Evolutionary conservation across 805 yeast species (phyloP).

Genomic region (Scheffersomyces coipomensis): DNA sequence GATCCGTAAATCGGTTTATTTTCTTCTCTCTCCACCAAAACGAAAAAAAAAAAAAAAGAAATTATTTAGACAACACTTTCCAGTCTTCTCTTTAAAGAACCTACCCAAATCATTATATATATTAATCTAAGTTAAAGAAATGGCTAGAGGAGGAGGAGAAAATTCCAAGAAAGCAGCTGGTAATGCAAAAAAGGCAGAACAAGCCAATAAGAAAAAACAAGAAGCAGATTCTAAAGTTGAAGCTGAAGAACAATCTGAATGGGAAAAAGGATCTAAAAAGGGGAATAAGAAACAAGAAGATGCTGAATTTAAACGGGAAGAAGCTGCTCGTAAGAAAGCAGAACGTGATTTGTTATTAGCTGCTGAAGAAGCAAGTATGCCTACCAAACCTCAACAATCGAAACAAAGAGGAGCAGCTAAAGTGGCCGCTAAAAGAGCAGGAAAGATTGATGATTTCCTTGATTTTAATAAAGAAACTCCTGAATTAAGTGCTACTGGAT

Average conservation of each 20-base stretch:
- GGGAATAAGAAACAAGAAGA: slow-evolving; percentile 68
- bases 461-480: slow-evolving; percentile 47
- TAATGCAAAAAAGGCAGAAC: slow-evolving; percentile 65
- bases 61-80: too few relatives aligned
- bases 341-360: slow-evolving; percentile 68
- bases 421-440: slow-evolving; percentile 57
- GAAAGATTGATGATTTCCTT: slow-evolving; percentile 68
- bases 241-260: slow-evolving; percentile 57
- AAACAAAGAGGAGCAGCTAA: slow-evolving; percentile 70
- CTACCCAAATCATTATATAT: too few relatives aligned
- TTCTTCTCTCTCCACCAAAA: too few relatives aligned
- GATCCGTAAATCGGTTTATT: too few relatives aligned
- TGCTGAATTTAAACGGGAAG: slow-evolving; percentile 67
- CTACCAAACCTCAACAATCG: slow-evolving; percentile 50
- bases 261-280: slow-evolving; percentile 74
- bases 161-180: slow-evolving; percentile 61
- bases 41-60: too few relatives aligned
- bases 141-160: slow-evolving; percentile 51
- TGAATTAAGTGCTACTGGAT: slow-evolving; percentile 67
- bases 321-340: slow-evolving; percentile 76
- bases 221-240: slow-evolving; percentile 47
- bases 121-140: slow-evolving; percentile 13
- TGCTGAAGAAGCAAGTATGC: slow-evolving; percentile 65
- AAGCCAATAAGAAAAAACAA: slow-evolving; percentile 54
- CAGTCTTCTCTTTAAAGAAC: too few relatives aligned